phyloP scores from a whole-genome alignment of 352 stramenopile genomes.

The Nothophytophthora sp. region DNA sequence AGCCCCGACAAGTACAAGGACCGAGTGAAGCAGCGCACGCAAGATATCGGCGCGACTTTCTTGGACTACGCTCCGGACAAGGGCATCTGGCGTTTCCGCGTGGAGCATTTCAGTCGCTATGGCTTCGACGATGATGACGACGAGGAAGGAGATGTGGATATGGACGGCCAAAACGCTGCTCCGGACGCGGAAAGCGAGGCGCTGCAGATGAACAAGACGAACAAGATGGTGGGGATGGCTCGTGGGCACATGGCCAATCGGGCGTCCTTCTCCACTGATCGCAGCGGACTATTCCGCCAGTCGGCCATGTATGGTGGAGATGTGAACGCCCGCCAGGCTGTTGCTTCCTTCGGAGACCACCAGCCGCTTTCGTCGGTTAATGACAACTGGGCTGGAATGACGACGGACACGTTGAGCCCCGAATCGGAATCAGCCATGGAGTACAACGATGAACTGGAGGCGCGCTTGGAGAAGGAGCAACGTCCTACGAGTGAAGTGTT shows the following conservation, averaged over 20 bases:
- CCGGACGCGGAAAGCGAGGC: constrained; percentile 9
- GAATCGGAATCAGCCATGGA: constrained; percentile 13
- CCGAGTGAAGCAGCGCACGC: constrained; percentile 73
- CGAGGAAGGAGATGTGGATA: constrained; percentile 53
- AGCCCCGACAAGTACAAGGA: constrained; percentile 71
- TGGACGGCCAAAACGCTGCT: constrained; percentile 24
- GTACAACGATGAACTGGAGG: constrained; percentile 19
- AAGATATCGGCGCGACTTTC: constrained; percentile 77
- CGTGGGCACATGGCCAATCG: constrained; percentile 20
- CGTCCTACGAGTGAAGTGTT: constrained; percentile 37
- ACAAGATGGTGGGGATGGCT: constrained; percentile 28
- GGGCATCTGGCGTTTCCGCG: constrained; percentile 84
- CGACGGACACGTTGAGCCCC: constrained; percentile 1
- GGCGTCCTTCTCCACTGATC: constrained; percentile 28
- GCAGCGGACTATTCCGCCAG: constrained; percentile 41
- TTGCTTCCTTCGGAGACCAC: constrained; percentile 40
- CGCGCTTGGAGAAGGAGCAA: constrained; percentile 18
- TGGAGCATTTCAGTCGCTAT: constrained; percentile 88
- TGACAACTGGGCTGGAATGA: constrained; percentile 20
- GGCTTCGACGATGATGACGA: constrained; percentile 77
- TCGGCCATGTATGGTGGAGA: constrained; percentile 42
- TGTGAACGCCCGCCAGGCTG: constrained; percentile 15
- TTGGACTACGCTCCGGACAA: constrained; percentile 75
- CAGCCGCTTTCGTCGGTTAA: constrained; percentile 6
- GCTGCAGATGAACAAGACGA: constrained; percentile 15